These are phyloP conservation scores for Sapria himalayana DNA, from an alignment of 345 rosid genomes.

Conservation along the genomic window DNA sequence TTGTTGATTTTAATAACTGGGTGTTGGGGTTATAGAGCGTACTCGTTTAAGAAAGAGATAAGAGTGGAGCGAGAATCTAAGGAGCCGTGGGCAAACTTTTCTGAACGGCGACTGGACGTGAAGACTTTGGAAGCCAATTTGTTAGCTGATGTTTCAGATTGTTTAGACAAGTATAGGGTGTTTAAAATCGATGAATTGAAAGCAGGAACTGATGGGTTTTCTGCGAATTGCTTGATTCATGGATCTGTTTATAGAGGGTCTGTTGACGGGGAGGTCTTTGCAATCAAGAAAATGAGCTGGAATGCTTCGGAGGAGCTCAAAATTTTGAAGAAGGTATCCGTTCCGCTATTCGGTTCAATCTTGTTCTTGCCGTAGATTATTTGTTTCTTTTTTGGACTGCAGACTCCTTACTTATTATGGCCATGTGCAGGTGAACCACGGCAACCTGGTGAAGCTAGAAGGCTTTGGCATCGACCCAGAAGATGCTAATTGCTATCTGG, in stretches of 20 bases:
- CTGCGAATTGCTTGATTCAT: constrained; percentile 27
- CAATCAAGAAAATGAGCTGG: constrained; percentile 65
- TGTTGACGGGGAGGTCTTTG: constrained; percentile 28
- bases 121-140: constrained; percentile 21
- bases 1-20: constrained; percentile 14
- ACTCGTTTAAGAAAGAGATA: constrained; percentile 10
- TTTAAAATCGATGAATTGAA: constrained; percentile 37
- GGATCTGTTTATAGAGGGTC: constrained; percentile 46
- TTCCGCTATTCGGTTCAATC: neutral
- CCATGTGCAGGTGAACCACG: constrained; percentile 40
- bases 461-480: constrained; percentile 47
- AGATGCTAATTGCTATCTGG: constrained; percentile 35
- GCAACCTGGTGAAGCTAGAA: constrained; percentile 46
- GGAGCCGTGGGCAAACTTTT: constrained; percentile 10
- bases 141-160: constrained; percentile 52
- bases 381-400: no score
- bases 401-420: neutral
- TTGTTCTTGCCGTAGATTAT: neutral
- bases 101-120: constrained; percentile 8
- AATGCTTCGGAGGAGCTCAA: constrained; percentile 54
- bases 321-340: constrained; percentile 51
- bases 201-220: constrained; percentile 37
- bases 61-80: constrained; percentile 9
- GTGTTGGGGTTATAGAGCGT: constrained; percentile 13
- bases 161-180: constrained; percentile 48